Evolutionary conservation across 148 eudicot genomes (phyloP).

Genomic region (Rhododendron williamsianum): DNA sequence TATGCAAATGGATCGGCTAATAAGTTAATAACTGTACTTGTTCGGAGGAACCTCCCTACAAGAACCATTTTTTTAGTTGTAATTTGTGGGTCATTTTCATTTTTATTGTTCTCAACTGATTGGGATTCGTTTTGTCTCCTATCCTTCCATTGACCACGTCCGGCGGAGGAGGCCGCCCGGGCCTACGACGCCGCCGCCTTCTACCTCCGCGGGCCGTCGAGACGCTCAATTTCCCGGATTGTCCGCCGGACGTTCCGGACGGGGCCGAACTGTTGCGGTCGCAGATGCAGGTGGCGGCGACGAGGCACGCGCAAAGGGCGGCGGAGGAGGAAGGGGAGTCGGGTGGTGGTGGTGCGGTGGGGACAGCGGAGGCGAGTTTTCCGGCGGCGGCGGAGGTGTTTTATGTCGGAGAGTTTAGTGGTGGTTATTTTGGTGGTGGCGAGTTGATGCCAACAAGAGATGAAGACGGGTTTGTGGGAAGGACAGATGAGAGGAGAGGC

Average conservation of each 20-base stretch:
- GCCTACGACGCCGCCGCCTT: conserved; percentile 45
- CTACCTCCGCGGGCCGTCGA: conserved; percentile 34
- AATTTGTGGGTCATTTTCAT: no score
- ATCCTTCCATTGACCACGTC: no score
- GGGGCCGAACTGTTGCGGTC: conserved; percentile 23
- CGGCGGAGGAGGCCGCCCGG: conserved; percentile 42
- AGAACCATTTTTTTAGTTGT: no score
- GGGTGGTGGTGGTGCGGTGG: not conserved
- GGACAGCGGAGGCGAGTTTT: not conserved
- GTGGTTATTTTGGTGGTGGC: not conserved
- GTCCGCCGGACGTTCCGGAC: conserved; percentile 31
- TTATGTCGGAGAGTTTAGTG: not conserved
- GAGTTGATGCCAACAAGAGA: not conserved
- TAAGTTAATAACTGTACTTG: no score
- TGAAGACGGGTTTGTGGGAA: not conserved
- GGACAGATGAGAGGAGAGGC: not conserved
- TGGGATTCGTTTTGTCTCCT: no score
- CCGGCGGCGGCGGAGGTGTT: not conserved
- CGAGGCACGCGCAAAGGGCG: conserved; percentile 27
- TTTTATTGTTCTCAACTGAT: no score
- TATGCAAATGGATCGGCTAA: no score
- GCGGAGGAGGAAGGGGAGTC: not conserved
- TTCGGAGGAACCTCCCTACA: no score
- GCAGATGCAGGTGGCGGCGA: conserved; percentile 37
- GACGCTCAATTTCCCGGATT: conserved; percentile 33